These are phyloP conservation scores for Daldinia childiae DNA, from an alignment of 495 filamentous ascomycete species.

Conservation along the genomic window DNA sequence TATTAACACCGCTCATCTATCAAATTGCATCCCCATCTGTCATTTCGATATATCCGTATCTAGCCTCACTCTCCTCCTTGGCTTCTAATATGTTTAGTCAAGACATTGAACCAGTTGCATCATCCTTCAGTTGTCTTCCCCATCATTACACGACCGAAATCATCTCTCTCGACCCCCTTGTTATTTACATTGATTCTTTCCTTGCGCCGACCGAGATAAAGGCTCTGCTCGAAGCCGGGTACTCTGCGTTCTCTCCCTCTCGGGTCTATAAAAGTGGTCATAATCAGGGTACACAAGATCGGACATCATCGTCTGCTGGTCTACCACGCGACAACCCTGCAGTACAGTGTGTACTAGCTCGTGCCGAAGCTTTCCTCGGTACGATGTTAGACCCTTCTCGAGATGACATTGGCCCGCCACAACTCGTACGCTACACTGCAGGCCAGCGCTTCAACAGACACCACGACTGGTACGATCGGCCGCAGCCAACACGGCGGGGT, in stretches of 20 bases:
- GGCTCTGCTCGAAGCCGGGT: conserved; percentile 51
- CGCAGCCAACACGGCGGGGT: conserved; percentile 42
- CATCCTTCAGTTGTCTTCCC: conserved; percentile 41
- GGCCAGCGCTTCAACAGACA: conserved; percentile 59
- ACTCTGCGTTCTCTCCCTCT: conserved; percentile 53
- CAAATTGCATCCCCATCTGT: conserved; percentile 12
- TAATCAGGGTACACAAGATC: conserved; percentile 47
- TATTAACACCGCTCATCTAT: conserved; percentile 19
- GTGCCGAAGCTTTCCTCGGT: conserved; percentile 55
- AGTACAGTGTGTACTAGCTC: conserved; percentile 54
- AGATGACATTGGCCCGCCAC: conserved; percentile 60
- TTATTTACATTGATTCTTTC: conserved; percentile 59
- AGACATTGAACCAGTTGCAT: not conserved
- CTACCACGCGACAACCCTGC: conserved; percentile 53
- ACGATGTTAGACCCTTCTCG: conserved; percentile 54
- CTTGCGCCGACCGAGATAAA: conserved; percentile 49
- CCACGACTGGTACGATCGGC: conserved; percentile 58
- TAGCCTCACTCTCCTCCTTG: conserved; percentile 12
- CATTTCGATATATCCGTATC: conserved; percentile 1
- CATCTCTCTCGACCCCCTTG: conserved; percentile 56
- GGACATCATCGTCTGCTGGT: conserved; percentile 57
- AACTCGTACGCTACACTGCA: conserved; percentile 59
- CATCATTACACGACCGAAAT: conserved; percentile 55
- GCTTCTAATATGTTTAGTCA: not conserved
- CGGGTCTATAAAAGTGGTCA: conserved; percentile 52